Evolutionary conservation across 169 alveolate species (phyloP), one percentile per base, ranked within the genome.

Genomic region (Cryptosporidium xiaoi): DNA sequence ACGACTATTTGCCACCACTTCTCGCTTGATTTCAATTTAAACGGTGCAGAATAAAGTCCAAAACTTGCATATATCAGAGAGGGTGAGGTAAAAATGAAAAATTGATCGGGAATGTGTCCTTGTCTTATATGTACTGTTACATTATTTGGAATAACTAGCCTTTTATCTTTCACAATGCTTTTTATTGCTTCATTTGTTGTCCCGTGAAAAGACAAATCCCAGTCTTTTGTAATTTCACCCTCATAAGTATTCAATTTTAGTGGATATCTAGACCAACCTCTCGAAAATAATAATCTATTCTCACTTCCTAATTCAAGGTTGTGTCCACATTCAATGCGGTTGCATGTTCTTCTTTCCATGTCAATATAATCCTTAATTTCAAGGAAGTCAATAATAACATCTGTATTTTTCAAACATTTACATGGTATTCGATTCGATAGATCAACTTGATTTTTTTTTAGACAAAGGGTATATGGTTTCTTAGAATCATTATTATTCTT

Each of bases 1-100:
- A 83, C 84, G 3, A 67, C 83, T 16, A 83, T 64, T 71, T 83
- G 90, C 90, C 90, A 83, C 90, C 82, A 65, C 27, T 55, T 62
- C 12, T 51, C 33, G 64, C 29, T 44, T 10, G 18, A 31, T 34
- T 62, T 31, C 7, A 67, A 20, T 53, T 66, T 50, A 18, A 83
- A 83, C 18, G 90, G 90, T 34, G 82, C 83, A 64, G 90, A 67
- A 13, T 83, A 83, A 29, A 83, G 71, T n/a, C 90, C 90, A 50
- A 83, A 83, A 20, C 84, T 56, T 24, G 90, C 90, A 62, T 83
- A 83, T 33, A 83, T 33, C 7, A 83, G 66, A 6, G 90, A 83
- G 3, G 90, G 90, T 5, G 90, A 67, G 24, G 90, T 83, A 71
- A 83, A 83, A 62, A 64, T 67, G 18, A 67, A 83, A 36, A 48